Percentiles rank a stretch among this genome's conserved stretches.
These are phyloP conservation scores for Hsuehochloa calcarea DNA, from an alignment of 176 grass and related monocot species.

Conservation along the genomic window DNA sequence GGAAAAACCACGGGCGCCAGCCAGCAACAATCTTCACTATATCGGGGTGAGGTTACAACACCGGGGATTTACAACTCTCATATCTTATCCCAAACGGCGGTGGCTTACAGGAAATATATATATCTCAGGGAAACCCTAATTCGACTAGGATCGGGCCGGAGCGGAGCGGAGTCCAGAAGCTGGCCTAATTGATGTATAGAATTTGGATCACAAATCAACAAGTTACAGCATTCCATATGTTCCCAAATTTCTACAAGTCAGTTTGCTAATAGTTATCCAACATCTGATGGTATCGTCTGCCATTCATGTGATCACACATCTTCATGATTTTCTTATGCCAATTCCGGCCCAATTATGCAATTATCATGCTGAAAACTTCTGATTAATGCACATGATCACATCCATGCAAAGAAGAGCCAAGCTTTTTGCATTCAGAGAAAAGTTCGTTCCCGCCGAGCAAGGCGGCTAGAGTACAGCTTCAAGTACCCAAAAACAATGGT, in stretches of 20 bases:
- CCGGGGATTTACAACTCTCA: no score
- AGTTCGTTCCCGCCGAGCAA: constrained; percentile 33
- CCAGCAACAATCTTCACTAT: no score
- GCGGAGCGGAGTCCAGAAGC: no score
- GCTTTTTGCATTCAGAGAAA: constrained; percentile 23
- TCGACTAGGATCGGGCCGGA: no score
- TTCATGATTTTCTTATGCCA: not conserved
- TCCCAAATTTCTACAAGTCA: not conserved
- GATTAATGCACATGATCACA: constrained; percentile 3
- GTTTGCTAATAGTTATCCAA: not conserved
- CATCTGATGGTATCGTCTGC: not conserved
- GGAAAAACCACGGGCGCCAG: no score
- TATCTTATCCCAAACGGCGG: no score
- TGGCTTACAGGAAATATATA: no score
- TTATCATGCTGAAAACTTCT: not conserved
- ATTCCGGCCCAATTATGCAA: not conserved
- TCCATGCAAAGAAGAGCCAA: constrained; percentile 22
- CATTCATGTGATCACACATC: not conserved
- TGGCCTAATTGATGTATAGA: no score
- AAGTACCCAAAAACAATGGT: constrained; percentile 55
- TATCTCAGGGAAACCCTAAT: no score
- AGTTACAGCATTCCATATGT: not conserved
- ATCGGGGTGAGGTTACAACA: no score
- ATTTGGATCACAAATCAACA: no score
- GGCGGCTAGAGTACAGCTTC: constrained; percentile 44